phyloP scores from a whole-genome alignment of 2,329 filamentous ascomycete species.

The Diaporthe capsici region DNA sequence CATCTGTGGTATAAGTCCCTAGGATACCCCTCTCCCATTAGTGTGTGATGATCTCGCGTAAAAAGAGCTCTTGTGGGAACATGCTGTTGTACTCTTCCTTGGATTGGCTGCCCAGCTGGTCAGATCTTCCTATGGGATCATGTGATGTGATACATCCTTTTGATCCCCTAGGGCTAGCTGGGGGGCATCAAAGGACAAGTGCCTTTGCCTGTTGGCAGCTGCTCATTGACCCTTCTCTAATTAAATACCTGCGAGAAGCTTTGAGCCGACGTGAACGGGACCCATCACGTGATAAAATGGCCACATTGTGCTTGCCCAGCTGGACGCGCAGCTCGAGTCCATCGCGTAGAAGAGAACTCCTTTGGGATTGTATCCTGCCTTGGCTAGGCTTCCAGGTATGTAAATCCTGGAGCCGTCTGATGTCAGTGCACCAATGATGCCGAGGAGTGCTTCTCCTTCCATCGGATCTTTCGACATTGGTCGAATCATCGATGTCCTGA shows the following conservation, averaged over 20 bases:
- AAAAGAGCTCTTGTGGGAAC: neutral
- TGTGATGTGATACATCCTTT: neutral
- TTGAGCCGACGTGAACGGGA: neutral
- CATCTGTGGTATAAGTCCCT: neutral
- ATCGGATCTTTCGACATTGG: neutral
- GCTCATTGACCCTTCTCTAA: neutral
- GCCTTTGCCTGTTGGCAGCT: neutral
- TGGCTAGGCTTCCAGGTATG: neutral
- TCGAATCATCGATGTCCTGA: neutral
- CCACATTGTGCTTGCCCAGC: neutral
- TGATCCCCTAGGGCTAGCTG: neutral
- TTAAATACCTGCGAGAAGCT: neutral
- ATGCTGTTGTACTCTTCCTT: neutral
- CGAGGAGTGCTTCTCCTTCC: neutral
- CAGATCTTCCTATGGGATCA: neutral
- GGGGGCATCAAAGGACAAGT: neutral
- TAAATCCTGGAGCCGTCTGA: neutral
- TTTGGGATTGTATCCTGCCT: no score
- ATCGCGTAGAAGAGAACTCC: neutral
- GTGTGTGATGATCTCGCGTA: neutral
- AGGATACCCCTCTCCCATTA: neutral
- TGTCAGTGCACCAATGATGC: neutral
- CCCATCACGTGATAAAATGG: neutral
- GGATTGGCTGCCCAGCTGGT: neutral
- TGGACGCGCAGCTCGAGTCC: neutral